phyloP scores from a whole-genome alignment of 768 basidiomycete species.

The Crassisporium funariophilum region DNA sequence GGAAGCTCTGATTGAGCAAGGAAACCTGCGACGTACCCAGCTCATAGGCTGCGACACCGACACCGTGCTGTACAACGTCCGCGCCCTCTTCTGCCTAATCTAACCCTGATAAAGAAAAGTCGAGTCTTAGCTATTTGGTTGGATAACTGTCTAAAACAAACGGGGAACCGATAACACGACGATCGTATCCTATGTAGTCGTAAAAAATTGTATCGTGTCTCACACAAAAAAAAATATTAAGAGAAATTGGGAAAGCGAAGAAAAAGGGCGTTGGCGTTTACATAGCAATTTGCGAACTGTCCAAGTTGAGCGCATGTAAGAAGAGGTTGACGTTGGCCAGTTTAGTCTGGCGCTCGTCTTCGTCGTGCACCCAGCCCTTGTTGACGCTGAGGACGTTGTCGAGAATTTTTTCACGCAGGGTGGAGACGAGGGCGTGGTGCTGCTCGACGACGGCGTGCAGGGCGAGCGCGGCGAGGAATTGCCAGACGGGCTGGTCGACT shows the following conservation, averaged over 20 bases:
- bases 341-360: conserved; percentile 76
- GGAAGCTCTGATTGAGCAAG: conserved; percentile 32
- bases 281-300: conserved; percentile 70
- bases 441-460: conserved; percentile 83
- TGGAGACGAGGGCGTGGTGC: conserved; percentile 83
- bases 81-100: conserved; percentile 23
- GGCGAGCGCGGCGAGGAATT: conserved; percentile 88
- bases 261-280: conserved; percentile 26
- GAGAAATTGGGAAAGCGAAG: no score
- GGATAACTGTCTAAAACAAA: no score
- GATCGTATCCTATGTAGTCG: no score
- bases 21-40: conserved; percentile 34
- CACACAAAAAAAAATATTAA: conserved; percentile 17
- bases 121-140: no score
- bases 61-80: conserved; percentile 14
- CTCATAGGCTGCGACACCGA: conserved; percentile 32
- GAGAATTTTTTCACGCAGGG: conserved; percentile 90
- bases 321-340: conserved; percentile 93
- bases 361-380: conserved; percentile 71
- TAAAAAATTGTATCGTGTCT: conserved; percentile 13
- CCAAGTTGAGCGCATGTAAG: conserved; percentile 73
- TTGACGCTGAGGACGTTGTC: conserved; percentile 84
- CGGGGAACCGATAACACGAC: no score
- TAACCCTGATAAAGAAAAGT: no score
- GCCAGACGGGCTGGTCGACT: conserved; percentile 92